Evolutionary conservation across 257 asterid genomes (phyloP).

Genomic region (Rehmannia glutinosa): DNA sequence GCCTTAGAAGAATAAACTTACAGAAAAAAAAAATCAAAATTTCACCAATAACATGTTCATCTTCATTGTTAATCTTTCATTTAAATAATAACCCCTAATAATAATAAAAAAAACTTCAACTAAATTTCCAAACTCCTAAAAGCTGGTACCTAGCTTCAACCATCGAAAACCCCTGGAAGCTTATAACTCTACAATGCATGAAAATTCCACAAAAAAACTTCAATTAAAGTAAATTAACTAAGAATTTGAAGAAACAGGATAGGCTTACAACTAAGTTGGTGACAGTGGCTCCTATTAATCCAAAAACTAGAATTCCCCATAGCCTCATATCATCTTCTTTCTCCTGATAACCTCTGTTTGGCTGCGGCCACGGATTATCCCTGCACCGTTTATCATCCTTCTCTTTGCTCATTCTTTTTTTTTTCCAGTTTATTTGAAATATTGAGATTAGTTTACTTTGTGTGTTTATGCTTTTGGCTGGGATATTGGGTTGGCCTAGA

Average conservation of each 20-base stretch:
- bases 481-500: too few relatives aligned
- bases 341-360: conserved; percentile 25
- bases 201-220: neutral
- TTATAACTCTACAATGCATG: neutral
- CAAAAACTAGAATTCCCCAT: conserved; percentile 62
- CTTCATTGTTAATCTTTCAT: neutral
- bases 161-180: neutral
- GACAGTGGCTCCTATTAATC: conserved; percentile 78
- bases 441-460: too few relatives aligned
- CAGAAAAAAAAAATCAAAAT: too few relatives aligned
- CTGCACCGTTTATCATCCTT: conserved; percentile 33
- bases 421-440: too few relatives aligned
- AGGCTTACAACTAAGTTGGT: conserved; percentile 66
- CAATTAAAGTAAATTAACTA: neutral
- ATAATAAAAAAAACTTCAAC: neutral
- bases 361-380: conserved; percentile 40
- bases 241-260: neutral
- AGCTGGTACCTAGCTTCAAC: too few relatives aligned
- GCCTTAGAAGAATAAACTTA: too few relatives aligned
- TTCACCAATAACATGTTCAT: neutral
- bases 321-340: conserved; percentile 46
- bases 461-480: too few relatives aligned
- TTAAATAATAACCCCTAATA: neutral
- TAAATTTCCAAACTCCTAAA: too few relatives aligned
- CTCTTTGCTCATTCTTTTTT: conserved; percentile 40